Evolutionary conservation across 2,329 filamentous ascomycete species (phyloP).

Genomic region (Alternaria sp.): DNA sequence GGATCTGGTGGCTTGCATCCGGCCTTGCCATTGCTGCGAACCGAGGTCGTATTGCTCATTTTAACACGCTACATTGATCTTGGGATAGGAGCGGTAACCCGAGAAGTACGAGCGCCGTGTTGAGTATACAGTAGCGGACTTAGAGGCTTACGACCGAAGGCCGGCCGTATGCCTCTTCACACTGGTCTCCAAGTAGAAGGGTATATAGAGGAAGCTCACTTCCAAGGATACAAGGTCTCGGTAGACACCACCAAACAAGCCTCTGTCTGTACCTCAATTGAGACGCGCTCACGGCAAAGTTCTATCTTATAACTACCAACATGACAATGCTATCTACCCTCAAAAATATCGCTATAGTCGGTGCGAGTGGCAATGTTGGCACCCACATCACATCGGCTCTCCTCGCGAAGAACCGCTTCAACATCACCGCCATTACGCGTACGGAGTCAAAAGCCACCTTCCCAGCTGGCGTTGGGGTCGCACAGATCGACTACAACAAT

Average conservation of each 20-base stretch:
- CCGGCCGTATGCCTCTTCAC: neutral
- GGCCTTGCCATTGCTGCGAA: neutral
- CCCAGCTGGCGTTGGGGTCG: conserved; percentile 53
- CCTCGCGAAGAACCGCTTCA: conserved; percentile 56
- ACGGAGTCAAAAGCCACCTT: conserved; percentile 54
- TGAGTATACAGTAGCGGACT: neutral
- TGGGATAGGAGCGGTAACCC: neutral
- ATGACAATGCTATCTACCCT: conserved; percentile 25
- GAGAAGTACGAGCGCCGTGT: neutral
- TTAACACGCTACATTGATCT: neutral
- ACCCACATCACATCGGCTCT: conserved; percentile 52
- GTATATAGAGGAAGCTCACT: neutral
- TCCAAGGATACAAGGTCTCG: neutral
- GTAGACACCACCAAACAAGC: neutral
- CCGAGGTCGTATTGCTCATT: neutral
- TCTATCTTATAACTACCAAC: neutral
- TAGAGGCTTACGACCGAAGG: conserved; percentile 9
- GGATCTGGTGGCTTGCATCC: neutral
- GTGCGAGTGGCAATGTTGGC: conserved; percentile 42
- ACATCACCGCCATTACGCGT: conserved; percentile 61
- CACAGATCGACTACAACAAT: conserved; percentile 60
- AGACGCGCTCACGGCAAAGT: neutral
- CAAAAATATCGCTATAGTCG: conserved; percentile 52
- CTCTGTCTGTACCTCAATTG: neutral
- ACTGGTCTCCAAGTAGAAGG: neutral